phyloP scores from a whole-genome alignment of 495 filamentous ascomycete genomes.

The Pyrenula massariospora region DNA sequence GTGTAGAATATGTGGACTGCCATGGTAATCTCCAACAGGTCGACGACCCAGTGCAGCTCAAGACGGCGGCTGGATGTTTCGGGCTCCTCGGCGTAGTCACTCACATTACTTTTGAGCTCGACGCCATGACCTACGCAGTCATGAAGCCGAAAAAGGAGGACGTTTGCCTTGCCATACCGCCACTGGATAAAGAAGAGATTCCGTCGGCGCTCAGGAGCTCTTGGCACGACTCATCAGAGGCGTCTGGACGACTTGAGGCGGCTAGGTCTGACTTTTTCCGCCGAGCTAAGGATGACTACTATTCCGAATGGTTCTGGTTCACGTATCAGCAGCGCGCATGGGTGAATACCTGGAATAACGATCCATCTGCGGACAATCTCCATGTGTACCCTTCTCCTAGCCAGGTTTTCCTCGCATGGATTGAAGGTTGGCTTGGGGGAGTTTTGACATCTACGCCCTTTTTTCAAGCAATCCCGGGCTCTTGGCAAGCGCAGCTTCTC shows the following conservation, averaged over 20 bases:
- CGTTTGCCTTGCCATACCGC: conserved; percentile 34
- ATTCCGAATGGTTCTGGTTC: conserved; percentile 46
- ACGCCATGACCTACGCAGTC: conserved; percentile 37
- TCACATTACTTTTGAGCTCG: conserved; percentile 39
- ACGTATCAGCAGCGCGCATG: conserved; percentile 31
- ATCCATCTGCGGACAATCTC: conserved; percentile 15
- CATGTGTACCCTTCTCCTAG: conserved; percentile 26
- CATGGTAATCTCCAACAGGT: conserved; percentile 33
- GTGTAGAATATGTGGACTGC: conserved; percentile 38
- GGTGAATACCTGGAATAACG: conserved; percentile 38
- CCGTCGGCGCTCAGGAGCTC: conserved; percentile 21
- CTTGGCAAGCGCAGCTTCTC: conserved; percentile 30
- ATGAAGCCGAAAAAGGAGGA: conserved; percentile 30
- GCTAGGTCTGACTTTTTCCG: conserved; percentile 19
- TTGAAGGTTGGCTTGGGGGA: conserved; percentile 30
- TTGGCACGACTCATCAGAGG: background rate
- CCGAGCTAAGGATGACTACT: conserved; percentile 30
- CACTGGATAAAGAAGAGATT: conserved; percentile 23
- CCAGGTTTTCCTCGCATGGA: conserved; percentile 31
- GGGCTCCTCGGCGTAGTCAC: conserved; percentile 41
- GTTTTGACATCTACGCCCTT: conserved; percentile 21
- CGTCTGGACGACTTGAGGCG: conserved; percentile 9
- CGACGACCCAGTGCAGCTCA: conserved; percentile 24
- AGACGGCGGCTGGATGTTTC: conserved; percentile 37
- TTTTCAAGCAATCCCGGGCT: conserved; percentile 29